Conservation (phyloP, 257 asterid genomes). For the Petunia axillaris region DNA sequence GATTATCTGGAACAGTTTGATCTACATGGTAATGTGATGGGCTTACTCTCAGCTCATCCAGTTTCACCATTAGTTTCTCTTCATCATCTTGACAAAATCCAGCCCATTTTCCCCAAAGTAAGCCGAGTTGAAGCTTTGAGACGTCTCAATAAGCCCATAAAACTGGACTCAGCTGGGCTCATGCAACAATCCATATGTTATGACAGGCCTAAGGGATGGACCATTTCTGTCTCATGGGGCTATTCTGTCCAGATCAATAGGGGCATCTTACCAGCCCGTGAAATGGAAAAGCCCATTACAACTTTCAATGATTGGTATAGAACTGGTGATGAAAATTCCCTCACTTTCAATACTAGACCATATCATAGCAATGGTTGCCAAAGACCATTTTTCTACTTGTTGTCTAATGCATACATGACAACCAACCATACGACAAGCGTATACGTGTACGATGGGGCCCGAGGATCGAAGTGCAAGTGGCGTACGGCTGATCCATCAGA, state of each 20-base stretch:
- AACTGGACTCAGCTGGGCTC: constrained; percentile 50
- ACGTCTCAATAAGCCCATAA: constrained; percentile 34
- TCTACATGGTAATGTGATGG: constrained; percentile 43
- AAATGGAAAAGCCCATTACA: constrained; percentile 45
- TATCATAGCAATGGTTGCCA: constrained; percentile 36
- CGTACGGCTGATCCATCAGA: constrained; percentile 31
- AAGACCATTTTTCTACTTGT: constrained; percentile 36
- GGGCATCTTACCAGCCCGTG: constrained; percentile 39
- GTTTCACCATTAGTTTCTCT: constrained; percentile 49
- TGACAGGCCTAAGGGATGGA: constrained; percentile 42
- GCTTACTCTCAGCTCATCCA: constrained; percentile 56
- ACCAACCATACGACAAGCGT: constrained; percentile 32
- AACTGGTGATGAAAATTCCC: constrained; percentile 30
- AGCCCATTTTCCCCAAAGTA: constrained; percentile 49
- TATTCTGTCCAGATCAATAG: constrained; percentile 45
- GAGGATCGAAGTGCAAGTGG: constrained; percentile 27
- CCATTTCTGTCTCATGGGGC: constrained; percentile 55
- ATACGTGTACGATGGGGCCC: constrained; percentile 14
- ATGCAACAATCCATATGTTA: constrained; percentile 61
- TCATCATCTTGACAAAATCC: constrained; percentile 53
- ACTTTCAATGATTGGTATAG: constrained; percentile 47
- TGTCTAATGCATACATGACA: constrained; percentile 27
- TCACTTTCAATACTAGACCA: constrained; percentile 44
- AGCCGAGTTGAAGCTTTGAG: constrained; percentile 37
- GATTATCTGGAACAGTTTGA: constrained; percentile 42